Conservation (phyloP, 495 filamentous ascomycete species). For the Podospora didyma region DNA sequence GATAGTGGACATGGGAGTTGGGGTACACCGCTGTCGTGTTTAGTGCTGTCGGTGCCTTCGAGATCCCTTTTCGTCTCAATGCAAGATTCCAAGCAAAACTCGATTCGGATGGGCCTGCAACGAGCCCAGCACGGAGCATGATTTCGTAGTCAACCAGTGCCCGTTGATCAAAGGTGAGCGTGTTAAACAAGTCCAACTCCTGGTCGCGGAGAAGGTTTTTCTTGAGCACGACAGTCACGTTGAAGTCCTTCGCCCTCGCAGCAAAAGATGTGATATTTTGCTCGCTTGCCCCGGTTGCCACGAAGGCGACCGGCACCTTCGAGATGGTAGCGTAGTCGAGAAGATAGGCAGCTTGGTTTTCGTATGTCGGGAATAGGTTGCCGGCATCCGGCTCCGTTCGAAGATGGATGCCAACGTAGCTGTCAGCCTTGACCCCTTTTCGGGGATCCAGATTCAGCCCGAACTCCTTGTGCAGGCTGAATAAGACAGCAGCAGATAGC, state of each 20-base stretch:
- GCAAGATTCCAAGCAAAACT: constrained; percentile 35
- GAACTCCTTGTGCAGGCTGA: constrained; percentile 21
- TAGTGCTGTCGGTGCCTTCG: not conserved
- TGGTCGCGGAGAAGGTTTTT: constrained; percentile 20
- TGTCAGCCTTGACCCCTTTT: constrained; percentile 9
- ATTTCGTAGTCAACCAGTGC: constrained; percentile 37
- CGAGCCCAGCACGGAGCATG: constrained; percentile 25
- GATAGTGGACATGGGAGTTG: constrained; percentile 6
- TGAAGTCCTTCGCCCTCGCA: constrained; percentile 13
- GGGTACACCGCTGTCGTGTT: not conserved
- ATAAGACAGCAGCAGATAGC: constrained; percentile 23
- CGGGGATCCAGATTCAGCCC: constrained; percentile 12
- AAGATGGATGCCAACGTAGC: constrained; percentile 20
- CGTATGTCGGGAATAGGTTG: constrained; percentile 12
- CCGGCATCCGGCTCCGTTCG: constrained; percentile 19
- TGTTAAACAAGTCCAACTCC: constrained; percentile 18
- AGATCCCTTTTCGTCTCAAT: constrained; percentile 19
- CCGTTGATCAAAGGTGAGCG: constrained; percentile 30
- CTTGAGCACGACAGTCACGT: constrained; percentile 28
- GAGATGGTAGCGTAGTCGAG: constrained; percentile 13
- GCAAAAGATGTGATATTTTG: constrained; percentile 17
- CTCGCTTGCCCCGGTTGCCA: constrained; percentile 25
- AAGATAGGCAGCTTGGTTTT: constrained; percentile 15
- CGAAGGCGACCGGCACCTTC: constrained; percentile 23
- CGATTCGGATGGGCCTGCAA: constrained; percentile 29